These are phyloP conservation scores for Pachyrhizus erosus DNA, from an alignment of 306 rosid genomes.

Conservation along the genomic window DNA sequence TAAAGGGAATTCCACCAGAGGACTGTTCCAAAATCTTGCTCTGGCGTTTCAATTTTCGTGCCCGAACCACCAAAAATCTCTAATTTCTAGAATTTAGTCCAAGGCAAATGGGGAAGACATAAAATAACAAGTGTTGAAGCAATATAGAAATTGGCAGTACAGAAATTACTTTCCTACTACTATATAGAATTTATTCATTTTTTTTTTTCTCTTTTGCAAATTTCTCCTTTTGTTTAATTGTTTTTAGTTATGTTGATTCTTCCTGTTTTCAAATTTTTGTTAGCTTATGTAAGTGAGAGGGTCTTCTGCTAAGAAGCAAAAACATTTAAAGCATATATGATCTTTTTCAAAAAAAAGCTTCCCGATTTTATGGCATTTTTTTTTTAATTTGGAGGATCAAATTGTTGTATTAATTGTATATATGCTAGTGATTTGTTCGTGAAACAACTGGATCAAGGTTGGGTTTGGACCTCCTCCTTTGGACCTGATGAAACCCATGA, in stretches of 20 bases:
- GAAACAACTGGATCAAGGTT: not conserved
- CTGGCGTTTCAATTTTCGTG: conserved; percentile 68
- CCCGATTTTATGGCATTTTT: not conserved
- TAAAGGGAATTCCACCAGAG: conserved; percentile 84
- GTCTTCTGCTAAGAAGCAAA: conserved; percentile 30
- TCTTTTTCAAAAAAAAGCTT: not conserved
- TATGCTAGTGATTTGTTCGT: not conserved
- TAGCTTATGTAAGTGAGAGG: conserved; percentile 32
- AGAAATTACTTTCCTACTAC: conserved; percentile 2
- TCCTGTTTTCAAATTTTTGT: conserved; percentile 15
- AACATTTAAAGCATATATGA: conserved; percentile 8
- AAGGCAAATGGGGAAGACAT: not conserved
- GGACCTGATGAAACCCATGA: not conserved
- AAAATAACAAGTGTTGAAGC: conserved; percentile 28
- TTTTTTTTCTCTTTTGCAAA: conserved; percentile 30
- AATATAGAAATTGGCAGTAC: conserved; percentile 22
- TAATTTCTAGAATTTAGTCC: conserved; percentile 36
- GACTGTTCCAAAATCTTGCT: conserved; percentile 87
- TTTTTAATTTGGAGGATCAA: not conserved
- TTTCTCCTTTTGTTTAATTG: conserved; percentile 7
- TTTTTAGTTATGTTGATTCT: conserved; percentile 33
- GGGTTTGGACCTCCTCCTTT: conserved; percentile 2
- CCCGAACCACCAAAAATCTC: conserved; percentile 42
- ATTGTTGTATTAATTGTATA: not conserved
- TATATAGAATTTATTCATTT: conserved; percentile 38